Evolutionary conservation across 2,329 filamentous ascomycete species (phyloP).

Genomic region (Ceratocystis albifundus): DNA sequence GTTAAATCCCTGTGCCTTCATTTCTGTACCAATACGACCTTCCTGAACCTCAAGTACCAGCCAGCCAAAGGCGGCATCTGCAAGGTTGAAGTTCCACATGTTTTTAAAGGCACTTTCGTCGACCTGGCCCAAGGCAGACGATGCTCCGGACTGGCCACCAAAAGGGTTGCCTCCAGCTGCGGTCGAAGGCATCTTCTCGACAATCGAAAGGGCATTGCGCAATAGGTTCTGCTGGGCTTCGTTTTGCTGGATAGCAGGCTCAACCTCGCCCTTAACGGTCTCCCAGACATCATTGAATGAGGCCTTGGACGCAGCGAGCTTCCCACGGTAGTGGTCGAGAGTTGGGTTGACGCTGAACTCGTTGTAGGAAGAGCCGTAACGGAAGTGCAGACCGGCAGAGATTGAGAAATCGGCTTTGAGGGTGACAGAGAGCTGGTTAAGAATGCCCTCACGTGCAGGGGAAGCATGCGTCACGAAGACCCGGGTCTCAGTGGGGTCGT

Average conservation of each 20-base stretch:
- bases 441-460: slow-evolving; percentile 84
- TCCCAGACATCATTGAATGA: slow-evolving; percentile 99
- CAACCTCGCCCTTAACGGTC: slow-evolving; percentile 90
- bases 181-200: slow-evolving; percentile 95
- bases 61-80: slow-evolving; percentile 94
- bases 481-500: slow-evolving; percentile 93
- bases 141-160: slow-evolving; percentile 67
- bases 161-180: slow-evolving; percentile 96
- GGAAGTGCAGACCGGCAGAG: slow-evolving; percentile 93
- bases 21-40: slow-evolving; percentile 92
- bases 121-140: slow-evolving; percentile 67
- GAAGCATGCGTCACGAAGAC: slow-evolving; percentile 96
- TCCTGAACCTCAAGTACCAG: slow-evolving; percentile 90
- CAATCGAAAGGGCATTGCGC: slow-evolving; percentile 79
- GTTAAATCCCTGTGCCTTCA: slow-evolving; percentile 98
- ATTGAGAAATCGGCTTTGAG: slow-evolving; percentile 97
- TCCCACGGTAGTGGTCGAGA: slow-evolving; percentile 94
- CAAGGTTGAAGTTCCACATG: slow-evolving; percentile 99
- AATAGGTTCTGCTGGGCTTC: slow-evolving; percentile 87
- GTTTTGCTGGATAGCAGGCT: slow-evolving; percentile 86
- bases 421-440: slow-evolving; percentile 95
- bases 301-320: slow-evolving; percentile 92
- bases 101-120: slow-evolving; percentile 99
- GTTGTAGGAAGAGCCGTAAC: slow-evolving; percentile 98
- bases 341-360: slow-evolving; percentile 99